Conservation (phyloP, 2,329 filamentous ascomycete genomes). For the Claviceps maximensis region DNA sequence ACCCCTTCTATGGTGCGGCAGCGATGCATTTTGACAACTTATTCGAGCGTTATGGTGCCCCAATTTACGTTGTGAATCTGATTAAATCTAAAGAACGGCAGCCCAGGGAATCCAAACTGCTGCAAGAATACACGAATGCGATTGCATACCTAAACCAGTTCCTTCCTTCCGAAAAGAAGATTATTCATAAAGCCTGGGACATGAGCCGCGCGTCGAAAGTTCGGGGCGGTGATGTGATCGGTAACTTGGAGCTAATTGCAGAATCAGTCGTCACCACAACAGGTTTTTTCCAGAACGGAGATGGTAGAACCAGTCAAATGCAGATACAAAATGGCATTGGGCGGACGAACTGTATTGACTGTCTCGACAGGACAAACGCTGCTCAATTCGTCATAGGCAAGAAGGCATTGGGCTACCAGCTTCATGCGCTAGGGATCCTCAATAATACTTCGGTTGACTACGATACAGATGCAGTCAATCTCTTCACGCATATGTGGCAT, state of each 20-base stretch:
- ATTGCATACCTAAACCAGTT: constrained; percentile 93
- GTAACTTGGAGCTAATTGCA: constrained; percentile 77
- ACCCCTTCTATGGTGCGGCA: constrained; percentile 89
- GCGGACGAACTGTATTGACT: constrained; percentile 96
- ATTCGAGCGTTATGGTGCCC: constrained; percentile 84
- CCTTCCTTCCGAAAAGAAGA: constrained; percentile 68
- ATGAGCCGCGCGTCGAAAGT: constrained; percentile 94
- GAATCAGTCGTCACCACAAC: constrained; percentile 76
- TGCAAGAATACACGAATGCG: constrained; percentile 76
- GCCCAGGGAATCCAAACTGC: constrained; percentile 80
- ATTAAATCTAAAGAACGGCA: constrained; percentile 81
- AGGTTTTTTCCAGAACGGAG: constrained; percentile 90
- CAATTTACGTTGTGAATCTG: constrained; percentile 82
- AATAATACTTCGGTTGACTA: constrained; percentile 69
- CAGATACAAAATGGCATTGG: constrained; percentile 84
- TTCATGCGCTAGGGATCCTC: constrained; percentile 83
- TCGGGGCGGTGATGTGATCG: constrained; percentile 86
- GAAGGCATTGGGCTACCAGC: constrained; percentile 77
- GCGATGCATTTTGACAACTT: constrained; percentile 91
- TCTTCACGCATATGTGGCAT: constrained; percentile 97
- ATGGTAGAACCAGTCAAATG: constrained; percentile 46
- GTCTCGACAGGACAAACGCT: constrained; percentile 90
- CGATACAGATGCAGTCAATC: constrained; percentile 88
- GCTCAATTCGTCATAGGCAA: constrained; percentile 98
- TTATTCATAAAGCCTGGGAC: constrained; percentile 91